Evolutionary conservation across 2,329 filamentous ascomycete species (phyloP).

Genomic region (Stachybotrys chartarum): DNA sequence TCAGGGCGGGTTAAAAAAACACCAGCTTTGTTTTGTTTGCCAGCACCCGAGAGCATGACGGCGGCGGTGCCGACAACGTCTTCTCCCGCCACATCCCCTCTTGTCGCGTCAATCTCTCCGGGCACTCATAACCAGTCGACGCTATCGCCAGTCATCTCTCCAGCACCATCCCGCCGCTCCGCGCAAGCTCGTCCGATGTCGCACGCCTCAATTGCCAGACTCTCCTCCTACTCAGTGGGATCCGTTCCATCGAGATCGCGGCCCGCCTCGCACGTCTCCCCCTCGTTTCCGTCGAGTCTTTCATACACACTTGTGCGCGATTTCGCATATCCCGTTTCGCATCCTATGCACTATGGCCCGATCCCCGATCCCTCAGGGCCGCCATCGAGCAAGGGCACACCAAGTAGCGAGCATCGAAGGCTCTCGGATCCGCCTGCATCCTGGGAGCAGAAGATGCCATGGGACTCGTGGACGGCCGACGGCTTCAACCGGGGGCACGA

Average conservation of each 20-base stretch:
- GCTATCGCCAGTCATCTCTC: constrained; percentile 51
- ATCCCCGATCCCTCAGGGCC: constrained; percentile 63
- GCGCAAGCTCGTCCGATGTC: constrained; percentile 60
- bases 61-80: constrained; percentile 51
- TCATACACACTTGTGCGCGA: constrained; percentile 88
- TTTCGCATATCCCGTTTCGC: constrained; percentile 79
- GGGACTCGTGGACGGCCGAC: constrained; percentile 48
- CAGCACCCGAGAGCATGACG: constrained; percentile 25
- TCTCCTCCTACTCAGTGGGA: constrained; percentile 75
- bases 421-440: constrained; percentile 74
- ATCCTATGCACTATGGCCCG: constrained; percentile 93
- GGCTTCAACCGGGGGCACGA: constrained; percentile 58
- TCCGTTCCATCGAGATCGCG: constrained; percentile 66
- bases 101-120: constrained; percentile 35
- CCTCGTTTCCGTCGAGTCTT: constrained; percentile 77
- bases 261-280: constrained; percentile 74
- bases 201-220: constrained; percentile 70
- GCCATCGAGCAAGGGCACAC: constrained; percentile 77
- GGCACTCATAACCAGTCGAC: constrained; percentile 44
- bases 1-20: neutral
- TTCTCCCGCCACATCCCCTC: constrained; percentile 46
- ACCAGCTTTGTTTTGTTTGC: neutral
- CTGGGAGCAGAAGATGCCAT: constrained; percentile 64
- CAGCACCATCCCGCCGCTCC: constrained; percentile 50
- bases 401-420: constrained; percentile 69